Evolutionary conservation across 345 rosid species (phyloP), one percentile per base, ranked within the genome.

Genomic region (Euphorbia peplus): DNA sequence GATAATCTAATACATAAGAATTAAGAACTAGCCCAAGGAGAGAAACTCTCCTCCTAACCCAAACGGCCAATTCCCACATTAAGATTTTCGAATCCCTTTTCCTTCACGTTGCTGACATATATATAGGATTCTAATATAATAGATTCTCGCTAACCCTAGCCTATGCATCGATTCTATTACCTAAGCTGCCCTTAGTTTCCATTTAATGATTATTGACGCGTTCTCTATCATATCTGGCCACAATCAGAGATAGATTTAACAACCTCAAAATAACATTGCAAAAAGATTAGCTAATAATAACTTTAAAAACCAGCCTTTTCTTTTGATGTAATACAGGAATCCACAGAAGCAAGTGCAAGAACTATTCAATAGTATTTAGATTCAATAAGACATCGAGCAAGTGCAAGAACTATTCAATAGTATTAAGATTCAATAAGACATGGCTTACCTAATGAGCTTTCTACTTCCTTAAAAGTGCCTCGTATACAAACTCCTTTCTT

Each of bases 391-490:
- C 64, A 25, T 46, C 8, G 13, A 44, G 7, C n/a, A 15, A n/a
- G 50, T 50, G 35, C 18, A 68, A 26, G 29, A 39, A 68, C 24
- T 7, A 4, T n/a, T 54, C n/a, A 24, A 56, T 25, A 12, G 24
- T 47, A 15, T 42, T 29, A 21, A 64, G 60, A 18, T 24, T 47
- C 21, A 51, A n/a, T 65, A 18, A 54, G 16, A 55, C 64, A 25
- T 46, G 12, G 60, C 62, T 69, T 29, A 57, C 56, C 77, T 67
- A 78, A 46, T 25, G 52, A 66, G 64, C 69, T 68, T 70, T 80
- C 78, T 78, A 78, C 77, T 77, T 85, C 60, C 71, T 75, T 22
- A 76, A 59, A 56, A 88, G 84, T 60, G 80, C 83, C 44, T 88
- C 85, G 24, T 74, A 81, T 47, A 81, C 66, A 52, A 21, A 26